These are phyloP conservation scores for Neurospora terricola DNA, from an alignment of 495 filamentous ascomycete species.

Conservation along the genomic window DNA sequence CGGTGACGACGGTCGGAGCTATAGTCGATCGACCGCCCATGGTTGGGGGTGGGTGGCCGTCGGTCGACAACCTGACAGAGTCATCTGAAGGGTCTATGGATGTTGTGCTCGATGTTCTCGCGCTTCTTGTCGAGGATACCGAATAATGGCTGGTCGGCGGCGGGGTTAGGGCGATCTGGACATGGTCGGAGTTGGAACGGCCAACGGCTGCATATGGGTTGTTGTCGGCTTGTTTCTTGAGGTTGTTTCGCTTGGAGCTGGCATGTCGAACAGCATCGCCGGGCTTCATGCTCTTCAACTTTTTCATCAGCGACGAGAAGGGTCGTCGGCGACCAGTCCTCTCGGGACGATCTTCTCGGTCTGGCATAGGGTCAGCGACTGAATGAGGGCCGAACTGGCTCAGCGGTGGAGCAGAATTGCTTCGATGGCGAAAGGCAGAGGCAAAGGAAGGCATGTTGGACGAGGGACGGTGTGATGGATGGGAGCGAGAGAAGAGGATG, in stretches of 20 bases:
- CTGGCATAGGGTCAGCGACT: conserved; percentile 22
- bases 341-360: conserved; percentile 30
- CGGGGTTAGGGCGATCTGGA: conserved; percentile 16
- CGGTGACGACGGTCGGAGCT: conserved; percentile 74
- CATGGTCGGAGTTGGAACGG: conserved; percentile 7
- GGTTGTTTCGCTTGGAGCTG: conserved; percentile 18
- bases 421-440: conserved; percentile 9
- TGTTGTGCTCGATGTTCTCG: conserved; percentile 24
- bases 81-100: conserved; percentile 32
- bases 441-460: conserved; percentile 8
- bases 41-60: conserved; percentile 47
- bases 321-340: conserved; percentile 56
- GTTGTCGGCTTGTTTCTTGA: conserved; percentile 58
- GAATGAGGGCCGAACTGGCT: conserved; percentile 5
- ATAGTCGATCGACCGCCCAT: conserved; percentile 54
- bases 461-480: neutral
- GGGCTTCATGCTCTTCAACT: conserved; percentile 74
- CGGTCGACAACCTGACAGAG: conserved; percentile 48
- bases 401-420: conserved; percentile 7
- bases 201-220: conserved; percentile 74
- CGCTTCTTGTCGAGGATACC: conserved; percentile 39
- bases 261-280: conserved; percentile 26
- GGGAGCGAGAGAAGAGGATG: neutral
- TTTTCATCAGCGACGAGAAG: conserved; percentile 91
- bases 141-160: conserved; percentile 49